These are phyloP conservation scores for Trametopsis cervina DNA, from an alignment of 768 basidiomycete genomes.

Conservation along the genomic window DNA sequence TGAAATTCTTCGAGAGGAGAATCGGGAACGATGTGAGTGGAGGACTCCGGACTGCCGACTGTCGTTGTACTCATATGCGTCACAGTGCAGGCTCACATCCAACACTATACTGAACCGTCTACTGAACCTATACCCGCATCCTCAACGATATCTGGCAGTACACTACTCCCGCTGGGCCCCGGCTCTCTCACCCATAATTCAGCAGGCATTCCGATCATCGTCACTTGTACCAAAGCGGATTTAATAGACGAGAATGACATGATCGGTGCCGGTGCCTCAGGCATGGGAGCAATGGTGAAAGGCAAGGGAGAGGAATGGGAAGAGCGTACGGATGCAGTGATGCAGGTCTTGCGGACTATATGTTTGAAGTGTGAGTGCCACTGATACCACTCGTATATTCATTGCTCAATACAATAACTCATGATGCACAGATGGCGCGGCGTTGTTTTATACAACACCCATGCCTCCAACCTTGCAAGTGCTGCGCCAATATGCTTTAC, in stretches of 20 bases:
- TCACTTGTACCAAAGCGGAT: conserved; percentile 91
- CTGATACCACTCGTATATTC: background rate
- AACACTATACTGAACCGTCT: conserved; percentile 84
- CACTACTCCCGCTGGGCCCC: conserved; percentile 70
- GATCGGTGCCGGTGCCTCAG: conserved; percentile 61
- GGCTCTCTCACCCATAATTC: conserved; percentile 85
- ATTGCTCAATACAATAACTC: too few relatives aligned
- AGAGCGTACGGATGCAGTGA: conserved; percentile 89
- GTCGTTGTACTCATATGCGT: background rate
- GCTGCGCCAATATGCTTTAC: conserved; percentile 79
- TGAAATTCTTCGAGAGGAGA: conserved; percentile 72
- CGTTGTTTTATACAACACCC: conserved; percentile 85
- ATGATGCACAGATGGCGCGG: conserved; percentile 90
- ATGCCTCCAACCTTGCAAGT: conserved; percentile 68
- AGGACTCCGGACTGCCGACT: background rate
- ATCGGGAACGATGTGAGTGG: conserved; percentile 70
- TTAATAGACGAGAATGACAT: conserved; percentile 81
- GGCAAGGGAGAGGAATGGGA: conserved; percentile 93
- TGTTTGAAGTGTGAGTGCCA: conserved; percentile 78
- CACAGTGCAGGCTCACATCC: conserved; percentile 80
- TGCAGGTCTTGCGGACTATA: conserved; percentile 91
- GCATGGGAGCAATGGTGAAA: conserved; percentile 88
- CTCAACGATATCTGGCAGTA: conserved; percentile 55
- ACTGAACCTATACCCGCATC: conserved; percentile 56
- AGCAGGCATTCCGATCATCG: conserved; percentile 79